phyloP scores from a whole-genome alignment of 768 basidiomycete genomes.

The Lactarius indigo region DNA sequence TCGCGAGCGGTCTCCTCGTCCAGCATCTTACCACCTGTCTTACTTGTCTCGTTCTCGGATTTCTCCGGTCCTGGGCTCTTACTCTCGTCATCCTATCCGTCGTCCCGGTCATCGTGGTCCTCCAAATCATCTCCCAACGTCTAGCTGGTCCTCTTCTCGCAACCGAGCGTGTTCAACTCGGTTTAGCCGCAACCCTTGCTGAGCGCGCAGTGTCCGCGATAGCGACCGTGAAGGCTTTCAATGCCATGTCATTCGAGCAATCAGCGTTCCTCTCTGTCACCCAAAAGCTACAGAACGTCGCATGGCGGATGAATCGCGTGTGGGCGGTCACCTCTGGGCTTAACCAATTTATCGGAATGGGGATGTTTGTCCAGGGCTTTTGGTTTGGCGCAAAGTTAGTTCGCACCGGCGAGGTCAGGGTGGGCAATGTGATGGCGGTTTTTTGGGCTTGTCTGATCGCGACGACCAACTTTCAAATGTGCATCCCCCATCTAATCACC shows the following conservation, averaged over 20 bases:
- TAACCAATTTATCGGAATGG: conserved; percentile 79
- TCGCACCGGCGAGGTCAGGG: conserved; percentile 58
- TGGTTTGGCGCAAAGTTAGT: conserved; percentile 94
- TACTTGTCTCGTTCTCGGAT: conserved; percentile 77
- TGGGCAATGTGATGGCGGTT: conserved; percentile 90
- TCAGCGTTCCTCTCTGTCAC: conserved; percentile 48
- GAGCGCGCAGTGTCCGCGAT: conserved; percentile 77
- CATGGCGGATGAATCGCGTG: conserved; percentile 54
- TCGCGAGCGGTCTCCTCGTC: conserved; percentile 71
- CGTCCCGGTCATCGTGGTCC: conserved; percentile 75
- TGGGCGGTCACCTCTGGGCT: conserved; percentile 73
- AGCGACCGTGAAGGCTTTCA: conserved; percentile 90
- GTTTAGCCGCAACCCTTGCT: conserved; percentile 71
- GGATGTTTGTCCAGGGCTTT: conserved; percentile 95
- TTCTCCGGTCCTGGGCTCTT: conserved; percentile 74
- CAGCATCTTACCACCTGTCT: conserved; percentile 80
- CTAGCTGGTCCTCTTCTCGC: conserved; percentile 64
- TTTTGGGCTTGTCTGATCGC: conserved; percentile 98
- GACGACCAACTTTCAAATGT: conserved; percentile 81
- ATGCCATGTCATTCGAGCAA: conserved; percentile 60
- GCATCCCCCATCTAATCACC: conserved; percentile 74
- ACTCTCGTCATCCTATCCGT: conserved; percentile 91
- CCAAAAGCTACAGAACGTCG: conserved; percentile 41
- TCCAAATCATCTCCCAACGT: conserved; percentile 72
- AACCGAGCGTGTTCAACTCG: conserved; percentile 61